Conservation (phyloP, 140 eudicot species). For the Flaveria floridana region DNA sequence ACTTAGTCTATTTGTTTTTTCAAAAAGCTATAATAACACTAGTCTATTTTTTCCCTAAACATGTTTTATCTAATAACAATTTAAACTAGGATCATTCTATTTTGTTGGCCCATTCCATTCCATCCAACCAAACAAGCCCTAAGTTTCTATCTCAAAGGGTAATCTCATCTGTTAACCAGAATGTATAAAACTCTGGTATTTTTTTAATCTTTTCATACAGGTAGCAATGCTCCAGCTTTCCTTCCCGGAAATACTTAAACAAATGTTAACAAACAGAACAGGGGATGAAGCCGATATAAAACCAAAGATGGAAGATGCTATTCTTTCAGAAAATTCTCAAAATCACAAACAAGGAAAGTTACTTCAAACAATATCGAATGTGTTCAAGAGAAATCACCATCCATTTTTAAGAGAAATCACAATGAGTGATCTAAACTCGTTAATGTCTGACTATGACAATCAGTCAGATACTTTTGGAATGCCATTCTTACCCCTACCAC, state of each 20-base stretch:
- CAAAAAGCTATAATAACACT: background rate
- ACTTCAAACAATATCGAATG: slow-evolving; percentile 57
- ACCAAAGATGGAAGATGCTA: slow-evolving; percentile 37
- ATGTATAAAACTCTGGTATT: background rate
- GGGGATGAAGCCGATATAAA: slow-evolving; percentile 41
- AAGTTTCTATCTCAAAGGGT: background rate
- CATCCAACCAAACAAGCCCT: background rate
- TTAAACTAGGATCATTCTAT: background rate
- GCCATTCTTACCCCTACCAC: slow-evolving; percentile 84
- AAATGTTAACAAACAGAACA: slow-evolving; percentile 63
- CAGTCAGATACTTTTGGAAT: slow-evolving; percentile 91
- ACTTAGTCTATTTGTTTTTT: background rate
- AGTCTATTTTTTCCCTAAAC: background rate
- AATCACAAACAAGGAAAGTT: slow-evolving; percentile 51
- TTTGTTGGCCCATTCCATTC: background rate
- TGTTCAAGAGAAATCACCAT: slow-evolving; percentile 70
- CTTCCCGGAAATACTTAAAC: slow-evolving; percentile 84
- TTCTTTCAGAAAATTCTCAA: slow-evolving; percentile 37
- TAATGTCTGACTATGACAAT: slow-evolving; percentile 78
- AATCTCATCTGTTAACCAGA: background rate
- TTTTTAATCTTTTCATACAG: slow-evolving; percentile 41
- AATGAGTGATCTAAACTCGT: slow-evolving; percentile 58
- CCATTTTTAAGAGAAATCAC: slow-evolving; percentile 64
- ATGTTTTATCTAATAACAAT: slow-evolving; percentile 1
- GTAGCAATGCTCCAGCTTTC: slow-evolving; percentile 82